Base-by-base conservation (phyloP, 2,329 filamentous ascomycete genomes). In the Neofusicoccum kwambonambiense region DNA sequence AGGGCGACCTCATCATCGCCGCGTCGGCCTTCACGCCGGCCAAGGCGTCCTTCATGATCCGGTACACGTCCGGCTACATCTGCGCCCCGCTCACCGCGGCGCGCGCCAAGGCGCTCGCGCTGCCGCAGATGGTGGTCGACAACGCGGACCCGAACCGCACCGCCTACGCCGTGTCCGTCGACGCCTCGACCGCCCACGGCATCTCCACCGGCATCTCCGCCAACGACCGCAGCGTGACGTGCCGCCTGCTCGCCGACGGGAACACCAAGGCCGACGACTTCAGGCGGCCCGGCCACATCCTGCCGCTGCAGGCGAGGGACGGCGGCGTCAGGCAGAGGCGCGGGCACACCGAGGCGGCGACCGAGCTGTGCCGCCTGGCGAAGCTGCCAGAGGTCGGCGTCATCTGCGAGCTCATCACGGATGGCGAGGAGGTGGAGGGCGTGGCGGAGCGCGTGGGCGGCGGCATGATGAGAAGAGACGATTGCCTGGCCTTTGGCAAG, bases 1-100 rank as follows among this genome's bases (percentile, higher is more conserved):
- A 99, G 85, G 95, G 93, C 78, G 95, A 99, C 81, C 87, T 99
- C 56, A 97, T 98, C 79, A 96, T 98, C 75, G 92, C 95, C 70
- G 94, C 93, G 68, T 83, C 92, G 70, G 86, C 90, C 73, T 82
- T 97, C 69, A 97, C 94, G 8, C 85, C 93, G 27, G 86, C 91
- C 69, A 94, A 98, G 80, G 96, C 96, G 89, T 92, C 93, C 72
- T 99, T 97, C 83, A 89, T 99, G 86, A 87, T 99, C 78, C 92
- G 93, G 73, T 88, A 97, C 83, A 90, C 91, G 50, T 87, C 92
- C 3, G 95, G 95, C 75, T 88, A 94, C 74, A 89, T 99, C 81
- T 98, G 95, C 87, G 91, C 90, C 0, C 94, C 95, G 15, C 84
- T 98, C 67, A 83, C 87, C 58, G 84, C 90, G 57, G 77, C 85